Percentiles rank a stretch among this genome's conserved stretches.
phyloP scores from a whole-genome alignment of 371 early-diverging fungal genomes.

The Thermomucor indicae-seudaticae region DNA sequence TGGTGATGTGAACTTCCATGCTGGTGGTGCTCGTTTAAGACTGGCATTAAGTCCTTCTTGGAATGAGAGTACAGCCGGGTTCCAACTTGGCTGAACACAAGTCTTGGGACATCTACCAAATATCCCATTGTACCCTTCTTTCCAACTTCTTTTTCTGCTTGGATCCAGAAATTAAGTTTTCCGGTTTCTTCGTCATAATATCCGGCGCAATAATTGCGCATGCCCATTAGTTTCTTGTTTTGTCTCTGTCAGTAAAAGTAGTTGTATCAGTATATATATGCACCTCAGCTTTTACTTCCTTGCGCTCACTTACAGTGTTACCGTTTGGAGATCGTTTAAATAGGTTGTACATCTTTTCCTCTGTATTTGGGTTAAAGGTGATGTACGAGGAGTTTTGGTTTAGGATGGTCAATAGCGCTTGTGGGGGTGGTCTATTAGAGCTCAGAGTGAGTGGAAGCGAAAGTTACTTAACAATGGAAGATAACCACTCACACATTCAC shows the following conservation, averaged over 20 bases:
- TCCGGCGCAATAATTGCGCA: slow-evolving; percentile 25
- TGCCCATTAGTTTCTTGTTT: slow-evolving; percentile 37
- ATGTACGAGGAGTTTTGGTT: slow-evolving; percentile 31
- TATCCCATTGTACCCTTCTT: slow-evolving; percentile 43
- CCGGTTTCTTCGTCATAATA: slow-evolving; percentile 35
- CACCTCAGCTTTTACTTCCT: not conserved
- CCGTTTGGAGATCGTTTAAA: slow-evolving; percentile 37
- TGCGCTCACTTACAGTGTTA: slow-evolving; percentile 25
- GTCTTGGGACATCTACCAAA: slow-evolving; percentile 32
- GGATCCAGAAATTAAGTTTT: slow-evolving; percentile 44
- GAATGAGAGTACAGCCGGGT: slow-evolving; percentile 16
- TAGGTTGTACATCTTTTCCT: slow-evolving; percentile 39
- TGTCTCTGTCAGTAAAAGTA: slow-evolving; percentile 10
- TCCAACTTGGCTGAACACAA: slow-evolving; percentile 41
- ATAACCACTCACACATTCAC: slow-evolving; percentile 46
- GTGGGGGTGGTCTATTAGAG: slow-evolving; percentile 31
- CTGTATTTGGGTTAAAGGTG: slow-evolving; percentile 29
- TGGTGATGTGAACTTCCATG: not conserved
- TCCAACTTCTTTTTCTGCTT: slow-evolving; percentile 39
- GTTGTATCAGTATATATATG: not conserved
- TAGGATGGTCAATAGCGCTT: slow-evolving; percentile 28
- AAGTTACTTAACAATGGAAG: too few relatives aligned
- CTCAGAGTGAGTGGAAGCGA: not conserved
- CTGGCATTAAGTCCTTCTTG: slow-evolving; percentile 11
- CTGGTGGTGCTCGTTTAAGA: not conserved